Base-by-base conservation (phyloP, 169 alveolate species). In the Cryptosporidium sp. region DNA sequence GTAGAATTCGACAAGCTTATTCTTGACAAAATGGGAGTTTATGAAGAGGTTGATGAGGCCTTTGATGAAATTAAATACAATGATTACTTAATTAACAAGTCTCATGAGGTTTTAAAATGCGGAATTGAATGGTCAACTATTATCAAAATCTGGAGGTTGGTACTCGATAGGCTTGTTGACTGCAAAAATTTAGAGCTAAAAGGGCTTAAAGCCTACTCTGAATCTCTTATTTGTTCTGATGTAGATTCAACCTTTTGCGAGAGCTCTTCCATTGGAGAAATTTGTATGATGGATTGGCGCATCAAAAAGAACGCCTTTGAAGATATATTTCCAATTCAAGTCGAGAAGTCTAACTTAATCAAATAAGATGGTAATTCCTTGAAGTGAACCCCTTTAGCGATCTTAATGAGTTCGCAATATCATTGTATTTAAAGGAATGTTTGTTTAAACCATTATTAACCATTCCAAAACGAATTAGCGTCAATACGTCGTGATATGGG, bases 101-200 rank as follows among this genome's bases (percentile, higher is more conserved):
- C 86, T 10, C 55, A 73, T 41, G 71, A 73, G 48, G 33, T 73
- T 18, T 55, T 41, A 14, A 35, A 33, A 21, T 55, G 58, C 29
- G 71, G 71, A 33, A n/a, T 59, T 26, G 31, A 58, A 18, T 70
- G 89, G 89, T 48, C 89, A 10, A 35, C 7, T 12, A 39, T 80
- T 21, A 37, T 80, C 16, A 65, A 31, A 16, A 43, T 50, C 18
- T 80, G 89, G 89, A 80, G 75, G 52, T 45, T 80, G 21, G 39
- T 52, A 9, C 48, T 80, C 14, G 21, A 31, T 43, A 80, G 75
- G 50, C 75, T 80, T 37, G 23, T 62, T 18, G 73, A 80, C 12
- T 80, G 89, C 68, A 80, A 52, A 65, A 23, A 65, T n/a, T 23
- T 80, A 4, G 89, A 80, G 41, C 18, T 65, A 62, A 65, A 80